Base-by-base conservation (phyloP, 2,329 filamentous ascomycete genomes). In the Elsinoe australis region DNA sequence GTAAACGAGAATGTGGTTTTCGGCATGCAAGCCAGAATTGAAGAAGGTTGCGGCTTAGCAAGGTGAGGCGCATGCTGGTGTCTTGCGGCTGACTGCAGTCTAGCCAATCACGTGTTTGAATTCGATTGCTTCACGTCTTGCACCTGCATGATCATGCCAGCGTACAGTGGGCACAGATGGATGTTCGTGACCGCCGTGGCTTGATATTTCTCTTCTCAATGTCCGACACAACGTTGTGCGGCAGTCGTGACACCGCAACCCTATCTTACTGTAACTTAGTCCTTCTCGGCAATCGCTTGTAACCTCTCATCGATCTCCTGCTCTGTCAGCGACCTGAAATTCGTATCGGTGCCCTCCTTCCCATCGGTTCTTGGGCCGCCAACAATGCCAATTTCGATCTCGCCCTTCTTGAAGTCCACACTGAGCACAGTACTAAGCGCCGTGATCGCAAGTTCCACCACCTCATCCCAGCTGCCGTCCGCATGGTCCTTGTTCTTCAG, bases 321-420 rank as follows among this genome's bases (percentile, higher is more conserved):
- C 70, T 95, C 90, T 22, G 86, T 94, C 68, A 98, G 76, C 58
- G 82, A 84, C 66, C 89, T 82, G 76, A 98, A 98, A 53, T 74
- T 75, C 42, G 83, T 69, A 61, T 87, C 78, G 54, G 83, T 85
- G 55, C 87, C 87, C 66, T 94, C 85, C 70, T 85, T 77, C 57
- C 89, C 90, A 63, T 94, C 87, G 51, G 74, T 70, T 60, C 80
- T 78, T 50, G 90, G 89, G 22, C 88, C 90, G 56, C 92, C 92
- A 48, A 95, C 92, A 63, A 98, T 89, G 54, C 92, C 92, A 69
- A 98, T 87, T 73, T 98, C 92, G 66, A 98, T 83, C 75, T 98
- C 92, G 59, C 85, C 85, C 77, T 96, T 96, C 80, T 98, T 98
- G 76, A 98, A 98, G 68, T 98, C 92, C 68, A 96, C 94, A 70